phyloP scores from a whole-genome alignment of 306 rosid species.

The Vachellia pachyceras region DNA sequence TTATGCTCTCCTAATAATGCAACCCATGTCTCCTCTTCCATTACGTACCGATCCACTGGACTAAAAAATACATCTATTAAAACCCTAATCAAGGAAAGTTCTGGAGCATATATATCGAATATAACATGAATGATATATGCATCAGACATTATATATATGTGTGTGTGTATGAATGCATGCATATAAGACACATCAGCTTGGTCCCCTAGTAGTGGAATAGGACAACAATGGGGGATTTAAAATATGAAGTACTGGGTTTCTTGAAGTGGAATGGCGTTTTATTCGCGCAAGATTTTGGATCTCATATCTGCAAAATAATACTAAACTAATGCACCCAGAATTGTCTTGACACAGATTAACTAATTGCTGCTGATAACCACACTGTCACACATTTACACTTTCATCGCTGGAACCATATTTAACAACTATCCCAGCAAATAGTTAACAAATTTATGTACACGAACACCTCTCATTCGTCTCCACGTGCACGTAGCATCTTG shows the following conservation, averaged over 20 bases:
- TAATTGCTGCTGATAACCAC: neutral
- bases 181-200: too few relatives aligned
- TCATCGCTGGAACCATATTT: conserved; percentile 57
- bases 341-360: conserved; percentile 34
- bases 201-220: neutral
- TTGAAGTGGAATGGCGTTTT: conserved; percentile 33
- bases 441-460: conserved; percentile 41
- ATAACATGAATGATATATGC: conserved; percentile 3
- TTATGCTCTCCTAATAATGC: neutral
- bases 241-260: conserved; percentile 29
- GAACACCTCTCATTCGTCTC: conserved; percentile 23
- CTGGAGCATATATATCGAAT: conserved; percentile 27
- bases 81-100: conserved; percentile 41
- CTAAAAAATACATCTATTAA: neutral
- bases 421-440: conserved; percentile 57
- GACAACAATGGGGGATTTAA: neutral
- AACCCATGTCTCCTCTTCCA: conserved; percentile 23
- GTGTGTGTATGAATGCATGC: too few relatives aligned
- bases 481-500: conserved; percentile 48
- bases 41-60: conserved; percentile 15
- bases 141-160: too few relatives aligned
- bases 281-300: conserved; percentile 52
- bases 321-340: conserved; percentile 33
- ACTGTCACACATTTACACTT: conserved; percentile 17
- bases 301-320: conserved; percentile 54